Evolutionary conservation across 169 alveolate species (phyloP), one percentile per base, ranked within the genome.

Genomic region (Plasmodium fragile): DNA sequence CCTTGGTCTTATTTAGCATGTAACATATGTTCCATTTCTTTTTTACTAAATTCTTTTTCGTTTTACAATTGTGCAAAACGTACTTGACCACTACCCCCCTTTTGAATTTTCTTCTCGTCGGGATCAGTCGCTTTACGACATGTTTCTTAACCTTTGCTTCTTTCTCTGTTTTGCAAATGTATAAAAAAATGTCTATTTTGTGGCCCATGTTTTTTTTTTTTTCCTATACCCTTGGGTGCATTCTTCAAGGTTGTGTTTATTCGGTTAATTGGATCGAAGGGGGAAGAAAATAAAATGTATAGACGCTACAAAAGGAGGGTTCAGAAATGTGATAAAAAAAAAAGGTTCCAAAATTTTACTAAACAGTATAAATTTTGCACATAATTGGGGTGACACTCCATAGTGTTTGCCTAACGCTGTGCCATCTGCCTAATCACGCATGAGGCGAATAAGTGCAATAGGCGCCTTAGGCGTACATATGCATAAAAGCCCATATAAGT

Each of bases 1-100:
- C 78, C 71, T 30, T 73, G n/a, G 81, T 73, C 52, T 77, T 85
- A 85, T 85, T 85, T 53, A 85, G 79, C 18, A 85, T 55, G 18
- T 41, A 34, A 52, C 65, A 52, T 52, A 85, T 77, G 49, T 73
- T 85, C 93, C 93, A 85, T 11, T 85, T 77, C 39, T 73, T 85
- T 85, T 85, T 85, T 75, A 85, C 36, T 39, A 85, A 69, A 85
- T 28, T 30, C 18, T 13, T 55, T 75, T 73, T 85, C 25, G 70
- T 85, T 77, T 45, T 85, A 32, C 85, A 73, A 30, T 85, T 41
- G 59, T 52, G 69, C 65, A 75, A 52, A 34, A 73, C 81, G 59
- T 85, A 85, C 45, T 85, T 73, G 34, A 85, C 32, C 28, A 30
- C 30, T 34, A 85, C 70, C 39, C 69, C 80, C 65, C 65, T 85